Evolutionary conservation across 768 basidiomycete genomes (phyloP).

Genomic region (Gymnopilus junonius): DNA sequence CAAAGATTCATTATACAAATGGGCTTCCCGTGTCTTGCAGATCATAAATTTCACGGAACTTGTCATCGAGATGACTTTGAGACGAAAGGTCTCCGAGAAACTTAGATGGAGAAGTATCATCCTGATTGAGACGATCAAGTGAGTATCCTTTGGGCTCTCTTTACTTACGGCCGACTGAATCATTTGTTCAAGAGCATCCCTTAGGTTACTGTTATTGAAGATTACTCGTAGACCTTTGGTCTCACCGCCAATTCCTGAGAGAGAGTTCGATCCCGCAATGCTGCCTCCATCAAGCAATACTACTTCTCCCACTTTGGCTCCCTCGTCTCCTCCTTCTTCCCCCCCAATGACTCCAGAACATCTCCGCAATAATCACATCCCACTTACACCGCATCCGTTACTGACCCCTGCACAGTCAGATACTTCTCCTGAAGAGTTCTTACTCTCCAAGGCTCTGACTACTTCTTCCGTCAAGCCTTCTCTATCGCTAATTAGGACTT

Average conservation of each 20-base stretch:
- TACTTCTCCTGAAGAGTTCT: slow-evolving; percentile 74
- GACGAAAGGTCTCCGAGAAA: slow-evolving; percentile 67
- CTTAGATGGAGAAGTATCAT: slow-evolving; percentile 79
- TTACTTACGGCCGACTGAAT: slow-evolving; percentile 1
- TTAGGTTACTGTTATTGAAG: slow-evolving; percentile 75
- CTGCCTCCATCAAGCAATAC: slow-evolving; percentile 56
- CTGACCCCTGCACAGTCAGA: slow-evolving; percentile 58
- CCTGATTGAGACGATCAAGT: slow-evolving; percentile 86
- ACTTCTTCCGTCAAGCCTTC: slow-evolving; percentile 75
- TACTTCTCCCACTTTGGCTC: slow-evolving; percentile 63
- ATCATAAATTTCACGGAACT: slow-evolving; percentile 83
- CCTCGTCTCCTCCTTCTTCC: slow-evolving; percentile 60
- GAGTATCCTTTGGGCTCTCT: slow-evolving; percentile 26
- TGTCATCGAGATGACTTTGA: slow-evolving; percentile 86
- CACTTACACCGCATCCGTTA: slow-evolving; percentile 67
- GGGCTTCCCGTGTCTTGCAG: slow-evolving; percentile 76
- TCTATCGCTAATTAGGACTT: slow-evolving; percentile 61
- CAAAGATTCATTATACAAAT: slow-evolving; percentile 71
- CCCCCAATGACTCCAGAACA: slow-evolving; percentile 75
- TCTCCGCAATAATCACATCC: slow-evolving; percentile 75
- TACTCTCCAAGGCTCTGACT: slow-evolving; percentile 81
- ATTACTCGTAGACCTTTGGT: slow-evolving; percentile 80
- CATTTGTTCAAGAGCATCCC: slow-evolving; percentile 55
- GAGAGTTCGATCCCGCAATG: slow-evolving; percentile 81
- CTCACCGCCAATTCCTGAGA: slow-evolving; percentile 81